Conservation (phyloP, 768 basidiomycete species). For the Scleroderma citrinum region DNA sequence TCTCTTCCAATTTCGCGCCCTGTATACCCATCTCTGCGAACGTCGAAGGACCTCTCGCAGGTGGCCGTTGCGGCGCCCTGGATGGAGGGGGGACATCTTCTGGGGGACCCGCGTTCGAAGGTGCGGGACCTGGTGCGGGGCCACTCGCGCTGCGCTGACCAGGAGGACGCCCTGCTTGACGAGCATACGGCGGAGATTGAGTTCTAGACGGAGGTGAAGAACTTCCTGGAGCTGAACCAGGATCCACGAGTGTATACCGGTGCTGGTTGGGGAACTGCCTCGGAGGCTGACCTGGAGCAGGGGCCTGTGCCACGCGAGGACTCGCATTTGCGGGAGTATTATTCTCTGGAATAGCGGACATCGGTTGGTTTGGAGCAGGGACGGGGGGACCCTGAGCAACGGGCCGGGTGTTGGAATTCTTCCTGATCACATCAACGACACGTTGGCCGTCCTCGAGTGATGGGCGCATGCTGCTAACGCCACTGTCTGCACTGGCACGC, state of each 20-base stretch:
- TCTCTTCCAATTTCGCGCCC: slow-evolving; percentile 68
- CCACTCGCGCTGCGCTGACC: slow-evolving; percentile 21
- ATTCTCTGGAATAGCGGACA: slow-evolving; percentile 15
- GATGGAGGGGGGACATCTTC: slow-evolving; percentile 1
- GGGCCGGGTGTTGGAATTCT: slow-evolving; percentile 36
- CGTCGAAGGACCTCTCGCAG: slow-evolving; percentile 52
- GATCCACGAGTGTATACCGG: slow-evolving; percentile 45
- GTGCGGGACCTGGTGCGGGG: slow-evolving; percentile 8
- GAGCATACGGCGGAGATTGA: slow-evolving; percentile 19
- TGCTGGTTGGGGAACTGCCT: slow-evolving; percentile 33
- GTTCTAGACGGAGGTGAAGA: slow-evolving; percentile 9
- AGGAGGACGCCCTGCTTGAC: slow-evolving; percentile 28
- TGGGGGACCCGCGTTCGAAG: slow-evolving; percentile 1
- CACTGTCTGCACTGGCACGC: slow-evolving; percentile 13
- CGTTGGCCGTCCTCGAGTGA: slow-evolving; percentile 33
- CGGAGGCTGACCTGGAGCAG: slow-evolving; percentile 1
- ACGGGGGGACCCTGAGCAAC: slow-evolving; percentile 10
- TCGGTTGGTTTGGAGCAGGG: neutral
- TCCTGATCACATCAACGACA: slow-evolving; percentile 52
- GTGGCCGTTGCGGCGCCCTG: slow-evolving; percentile 3
- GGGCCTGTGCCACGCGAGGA: too few relatives aligned
- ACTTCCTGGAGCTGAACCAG: slow-evolving; percentile 19
- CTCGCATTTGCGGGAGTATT: neutral
- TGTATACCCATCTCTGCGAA: slow-evolving; percentile 95
- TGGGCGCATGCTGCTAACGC: slow-evolving; percentile 1